Evolutionary conservation across 106 monocot species (phyloP), one percentile per base, ranked within the genome.

Genomic region (Dioscorea zingiberensis): DNA sequence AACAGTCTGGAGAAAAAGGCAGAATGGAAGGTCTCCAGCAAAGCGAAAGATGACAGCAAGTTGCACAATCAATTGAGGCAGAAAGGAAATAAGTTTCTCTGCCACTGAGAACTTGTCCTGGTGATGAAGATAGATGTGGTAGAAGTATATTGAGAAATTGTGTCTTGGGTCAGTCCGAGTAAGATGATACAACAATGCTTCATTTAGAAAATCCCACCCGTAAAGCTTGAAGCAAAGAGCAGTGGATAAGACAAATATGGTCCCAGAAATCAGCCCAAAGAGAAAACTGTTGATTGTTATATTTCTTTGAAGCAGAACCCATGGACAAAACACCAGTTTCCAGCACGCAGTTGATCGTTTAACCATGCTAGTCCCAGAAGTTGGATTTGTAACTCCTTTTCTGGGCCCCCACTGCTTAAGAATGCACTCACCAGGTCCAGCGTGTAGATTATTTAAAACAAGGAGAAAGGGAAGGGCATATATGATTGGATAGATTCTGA

Each of bases 131-230:
- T 97, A 97, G 27, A 97, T 86, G 64, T 97, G 83, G 54, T 91
- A 97, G 62, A 97, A 97, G 72, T 97, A 97, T 72, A 91, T 88
- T 9, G 91, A 97, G 69, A 97, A 97, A 54, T 97, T 97, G 48
- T 97, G 95, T 70, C 95, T 83, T 55, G 95, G 95, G 49, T 97
- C 95, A 62, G 81, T 88, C 12, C 95, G 73, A 13, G 95, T 91
- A 22, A 97, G 83, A 86, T 97, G 95, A 80, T 95, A 95, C 29
- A 97, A 64, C 14, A 97, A 58, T 64, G 91, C 95, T 67, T 97
- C 95, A 66, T 91, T 91, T 48, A 97, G 65, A 63, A 97, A 97
- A 14, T 88, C 91, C 91, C 91, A 88, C 23, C 95, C 95, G 65
- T 97, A 97, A 7, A 91, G 64, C 68, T 81, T 72, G 71, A 88